Evolutionary conservation across 1,284 basidiomycete genomes (phyloP).

Genomic region (Baeospora myosura): DNA sequence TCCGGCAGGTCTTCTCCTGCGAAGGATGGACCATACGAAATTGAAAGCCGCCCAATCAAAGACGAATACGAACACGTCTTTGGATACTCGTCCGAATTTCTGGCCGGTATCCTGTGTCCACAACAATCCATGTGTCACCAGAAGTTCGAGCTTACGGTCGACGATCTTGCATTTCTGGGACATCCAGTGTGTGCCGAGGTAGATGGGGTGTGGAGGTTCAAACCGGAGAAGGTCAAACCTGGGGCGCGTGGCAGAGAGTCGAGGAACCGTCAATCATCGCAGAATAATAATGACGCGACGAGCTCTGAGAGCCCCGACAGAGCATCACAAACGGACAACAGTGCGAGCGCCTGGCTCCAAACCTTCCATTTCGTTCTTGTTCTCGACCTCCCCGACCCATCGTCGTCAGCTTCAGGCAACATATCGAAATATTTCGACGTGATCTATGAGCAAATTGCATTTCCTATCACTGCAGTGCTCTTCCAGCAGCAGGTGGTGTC

Average conservation of each 20-base stretch:
- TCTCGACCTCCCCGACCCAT: constrained; percentile 84
- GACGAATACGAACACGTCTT: constrained; percentile 66
- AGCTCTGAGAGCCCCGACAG: constrained; percentile 19
- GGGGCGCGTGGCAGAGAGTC: constrained; percentile 48
- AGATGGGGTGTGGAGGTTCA: constrained; percentile 71
- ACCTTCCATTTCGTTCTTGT: constrained; percentile 87
- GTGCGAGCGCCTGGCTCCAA: constrained; percentile 51
- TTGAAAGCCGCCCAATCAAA: constrained; percentile 26
- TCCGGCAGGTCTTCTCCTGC: constrained; percentile 39
- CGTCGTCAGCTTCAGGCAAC: constrained; percentile 70
- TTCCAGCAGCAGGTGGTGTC: constrained; percentile 81
- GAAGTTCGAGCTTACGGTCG: constrained; percentile 88
- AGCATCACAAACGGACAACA: constrained; percentile 26
- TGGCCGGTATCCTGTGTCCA: constrained; percentile 80
- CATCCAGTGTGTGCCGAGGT: constrained; percentile 83
- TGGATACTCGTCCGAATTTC: constrained; percentile 75
- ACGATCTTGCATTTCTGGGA: constrained; percentile 91
- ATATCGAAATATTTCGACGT: constrained; percentile 74
- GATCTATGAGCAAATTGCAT: constrained; percentile 82
- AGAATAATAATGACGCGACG: constrained; percentile 19
- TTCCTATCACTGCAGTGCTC: constrained; percentile 82
- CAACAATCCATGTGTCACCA: constrained; percentile 81
- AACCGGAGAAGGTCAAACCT: constrained; percentile 45
- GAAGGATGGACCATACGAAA: constrained; percentile 28
- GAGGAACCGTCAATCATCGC: constrained; percentile 31